Percentiles rank a stretch among this genome's conserved stretches.
Evolutionary conservation across 2,329 filamentous ascomycete species (phyloP).

Genomic region (Fulvia fulva): DNA sequence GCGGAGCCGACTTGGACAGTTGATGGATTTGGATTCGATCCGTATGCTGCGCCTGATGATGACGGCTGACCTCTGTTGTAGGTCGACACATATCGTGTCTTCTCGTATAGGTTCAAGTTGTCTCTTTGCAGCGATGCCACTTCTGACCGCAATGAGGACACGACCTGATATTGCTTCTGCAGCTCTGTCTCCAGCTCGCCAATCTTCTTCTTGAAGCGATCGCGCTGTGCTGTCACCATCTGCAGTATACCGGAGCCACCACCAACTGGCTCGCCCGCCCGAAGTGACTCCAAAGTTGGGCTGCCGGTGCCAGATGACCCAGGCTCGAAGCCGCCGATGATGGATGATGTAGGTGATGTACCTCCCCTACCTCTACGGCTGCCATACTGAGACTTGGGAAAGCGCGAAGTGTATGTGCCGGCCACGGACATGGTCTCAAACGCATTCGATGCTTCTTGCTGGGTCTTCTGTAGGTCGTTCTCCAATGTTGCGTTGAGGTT

Average conservation of each 20-base stretch:
- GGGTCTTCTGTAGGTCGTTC: conserved; percentile 82
- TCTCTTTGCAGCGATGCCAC: conserved; percentile 90
- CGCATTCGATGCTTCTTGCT: conserved; percentile 76
- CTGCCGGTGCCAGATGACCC: conserved; percentile 39
- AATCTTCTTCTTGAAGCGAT: conserved; percentile 97
- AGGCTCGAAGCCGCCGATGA: conserved; percentile 93
- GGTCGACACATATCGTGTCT: conserved; percentile 91
- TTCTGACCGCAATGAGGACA: conserved; percentile 85
- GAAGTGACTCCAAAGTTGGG: conserved; percentile 54
- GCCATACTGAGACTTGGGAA: conserved; percentile 60
- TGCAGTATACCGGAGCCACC: conserved; percentile 77
- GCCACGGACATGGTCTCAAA: conserved; percentile 91
- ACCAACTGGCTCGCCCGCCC: conserved; percentile 64
- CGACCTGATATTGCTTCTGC: conserved; percentile 73
- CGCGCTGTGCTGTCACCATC: conserved; percentile 96
- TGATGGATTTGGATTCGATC: conserved; percentile 67
- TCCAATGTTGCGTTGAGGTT: conserved; percentile 85
- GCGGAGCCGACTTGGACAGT: conserved; percentile 57
- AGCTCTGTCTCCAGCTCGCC: conserved; percentile 85
- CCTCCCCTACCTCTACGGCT: conserved; percentile 65
- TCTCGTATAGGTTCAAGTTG: conserved; percentile 94
- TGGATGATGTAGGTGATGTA: conserved; percentile 90
- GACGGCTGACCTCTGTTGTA: conserved; percentile 72
- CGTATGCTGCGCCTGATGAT: conserved; percentile 60
- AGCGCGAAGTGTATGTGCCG: conserved; percentile 80